Evolutionary conservation across 306 rosid species (phyloP).

Genomic region (Vicia sativa): DNA sequence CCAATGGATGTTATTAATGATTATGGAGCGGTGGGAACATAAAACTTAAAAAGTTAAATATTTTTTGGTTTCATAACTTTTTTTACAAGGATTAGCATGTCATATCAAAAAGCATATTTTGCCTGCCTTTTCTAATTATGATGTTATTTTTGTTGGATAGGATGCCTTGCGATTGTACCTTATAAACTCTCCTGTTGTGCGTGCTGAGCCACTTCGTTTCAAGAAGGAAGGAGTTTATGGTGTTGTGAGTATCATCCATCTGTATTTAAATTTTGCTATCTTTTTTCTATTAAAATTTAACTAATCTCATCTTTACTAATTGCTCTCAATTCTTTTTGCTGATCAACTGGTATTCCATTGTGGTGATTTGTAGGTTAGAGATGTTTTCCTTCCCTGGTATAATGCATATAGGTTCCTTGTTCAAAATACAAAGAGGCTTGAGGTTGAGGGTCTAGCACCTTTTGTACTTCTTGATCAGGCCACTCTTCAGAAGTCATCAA

Average conservation of each 20-base stretch:
- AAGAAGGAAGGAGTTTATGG: slow-evolving; percentile 98
- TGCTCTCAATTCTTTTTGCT: slow-evolving; percentile 13
- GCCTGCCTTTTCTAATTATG: slow-evolving; percentile 26
- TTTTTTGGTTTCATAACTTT: not conserved
- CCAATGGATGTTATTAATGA: slow-evolving; percentile 86
- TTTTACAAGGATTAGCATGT: slow-evolving; percentile 15
- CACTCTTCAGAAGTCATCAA: slow-evolving; percentile 73
- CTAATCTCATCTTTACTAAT: slow-evolving; percentile 22
- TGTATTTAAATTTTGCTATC: slow-evolving; percentile 9
- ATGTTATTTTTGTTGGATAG: slow-evolving; percentile 48
- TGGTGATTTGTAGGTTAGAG: slow-evolving; percentile 70
- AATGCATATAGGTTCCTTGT: slow-evolving; percentile 96
- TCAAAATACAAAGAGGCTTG: slow-evolving; percentile 92
- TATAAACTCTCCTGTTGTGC: slow-evolving; percentile 95
- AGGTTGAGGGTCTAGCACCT: slow-evolving; percentile 75
- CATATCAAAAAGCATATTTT: slow-evolving; percentile 11
- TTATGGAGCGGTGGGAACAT: slow-evolving; percentile 78
- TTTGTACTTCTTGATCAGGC: slow-evolving; percentile 69
- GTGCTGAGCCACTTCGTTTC: slow-evolving; percentile 91
- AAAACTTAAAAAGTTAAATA: not conserved
- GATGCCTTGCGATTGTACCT: slow-evolving; percentile 91
- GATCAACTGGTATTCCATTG: slow-evolving; percentile 8
- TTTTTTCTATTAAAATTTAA: not conserved
- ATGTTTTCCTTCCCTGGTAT: slow-evolving; percentile 97
- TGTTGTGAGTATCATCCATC: slow-evolving; percentile 70